A percentile compares a stretch with the other conserved stretches of the same genome.
Evolutionary conservation across 2,329 filamentous ascomycete species (phyloP).

Genomic region (Penicillium sp.): DNA sequence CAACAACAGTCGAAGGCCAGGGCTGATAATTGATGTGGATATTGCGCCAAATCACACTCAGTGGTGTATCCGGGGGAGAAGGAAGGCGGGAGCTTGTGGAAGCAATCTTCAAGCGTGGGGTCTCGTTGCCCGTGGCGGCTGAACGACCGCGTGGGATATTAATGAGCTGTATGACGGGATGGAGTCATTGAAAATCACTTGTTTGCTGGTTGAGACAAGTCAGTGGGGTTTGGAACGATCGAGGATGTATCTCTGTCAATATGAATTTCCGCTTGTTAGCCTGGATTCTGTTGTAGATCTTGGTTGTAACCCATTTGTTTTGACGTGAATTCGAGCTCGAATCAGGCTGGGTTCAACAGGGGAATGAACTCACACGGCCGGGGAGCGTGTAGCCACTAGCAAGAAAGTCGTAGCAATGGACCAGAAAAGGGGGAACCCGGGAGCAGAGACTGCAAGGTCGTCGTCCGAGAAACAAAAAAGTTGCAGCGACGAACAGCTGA

Average conservation of each 20-base stretch:
- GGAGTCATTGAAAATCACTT: conserved; percentile 3
- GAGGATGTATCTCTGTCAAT: conserved; percentile 15
- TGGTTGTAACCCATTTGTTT: conserved; percentile 11
- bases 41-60: background rate
- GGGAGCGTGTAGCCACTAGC: conserved; percentile 20
- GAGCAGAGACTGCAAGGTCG: conserved; percentile 30
- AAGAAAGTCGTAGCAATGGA: conserved; percentile 15
- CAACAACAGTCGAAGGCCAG: background rate
- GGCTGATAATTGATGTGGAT: background rate
- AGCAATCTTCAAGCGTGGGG: background rate
- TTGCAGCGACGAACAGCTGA: conserved; percentile 6
- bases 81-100: background rate
- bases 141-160: background rate
- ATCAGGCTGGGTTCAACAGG: background rate
- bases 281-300: background rate
- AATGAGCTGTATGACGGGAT: background rate
- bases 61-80: background rate
- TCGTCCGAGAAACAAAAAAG: conserved; percentile 42
- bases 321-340: conserved; percentile 4
- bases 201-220: background rate
- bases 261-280: conserved; percentile 6
- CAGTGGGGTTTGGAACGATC: background rate
- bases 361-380: conserved; percentile 33
- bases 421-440: background rate
- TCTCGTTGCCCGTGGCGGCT: background rate